These are phyloP conservation scores for Oryza glumipatula DNA, from an alignment of 176 grass and related monocot species.

Conservation along the genomic window DNA sequence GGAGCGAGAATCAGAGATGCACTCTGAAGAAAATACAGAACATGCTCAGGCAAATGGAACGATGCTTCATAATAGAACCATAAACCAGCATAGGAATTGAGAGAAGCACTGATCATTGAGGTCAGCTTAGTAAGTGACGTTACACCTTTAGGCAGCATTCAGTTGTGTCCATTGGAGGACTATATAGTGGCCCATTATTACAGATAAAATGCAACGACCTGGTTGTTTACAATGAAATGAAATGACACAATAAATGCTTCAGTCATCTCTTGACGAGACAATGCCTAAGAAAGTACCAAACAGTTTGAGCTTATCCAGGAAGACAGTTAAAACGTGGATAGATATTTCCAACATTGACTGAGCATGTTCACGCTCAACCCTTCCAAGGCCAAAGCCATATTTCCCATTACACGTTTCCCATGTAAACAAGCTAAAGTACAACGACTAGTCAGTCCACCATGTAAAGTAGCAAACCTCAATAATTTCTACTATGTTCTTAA, in stretches of 20 bases:
- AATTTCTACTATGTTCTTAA: not conserved
- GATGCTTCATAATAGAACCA: not conserved
- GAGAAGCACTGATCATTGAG: not conserved
- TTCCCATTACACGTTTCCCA: not conserved
- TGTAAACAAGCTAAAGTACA: not conserved
- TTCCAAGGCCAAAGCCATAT: not conserved
- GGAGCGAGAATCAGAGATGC: not conserved
- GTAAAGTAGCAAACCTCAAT: not conserved
- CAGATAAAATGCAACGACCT: not conserved
- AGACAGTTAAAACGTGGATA: not conserved
- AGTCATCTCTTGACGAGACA: not conserved
- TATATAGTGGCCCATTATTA: not conserved
- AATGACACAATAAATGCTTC: not conserved
- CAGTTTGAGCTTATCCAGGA: constrained; percentile 6
- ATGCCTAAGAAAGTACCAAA: not conserved
- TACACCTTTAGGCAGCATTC: not conserved
- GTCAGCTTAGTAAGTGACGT: not conserved
- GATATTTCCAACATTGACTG: not conserved
- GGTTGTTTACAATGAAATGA: not conserved
- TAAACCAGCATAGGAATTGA: not conserved
- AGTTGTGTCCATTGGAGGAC: not conserved
- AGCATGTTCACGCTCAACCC: not conserved
- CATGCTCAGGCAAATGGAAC: not conserved
- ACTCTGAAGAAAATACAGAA: not conserved
- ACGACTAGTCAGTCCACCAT: not conserved